Percentiles rank a stretch among this genome's conserved stretches.
phyloP scores from a whole-genome alignment of 2,329 filamentous ascomycete genomes.

The Neopestalotiopsis clavispora region DNA sequence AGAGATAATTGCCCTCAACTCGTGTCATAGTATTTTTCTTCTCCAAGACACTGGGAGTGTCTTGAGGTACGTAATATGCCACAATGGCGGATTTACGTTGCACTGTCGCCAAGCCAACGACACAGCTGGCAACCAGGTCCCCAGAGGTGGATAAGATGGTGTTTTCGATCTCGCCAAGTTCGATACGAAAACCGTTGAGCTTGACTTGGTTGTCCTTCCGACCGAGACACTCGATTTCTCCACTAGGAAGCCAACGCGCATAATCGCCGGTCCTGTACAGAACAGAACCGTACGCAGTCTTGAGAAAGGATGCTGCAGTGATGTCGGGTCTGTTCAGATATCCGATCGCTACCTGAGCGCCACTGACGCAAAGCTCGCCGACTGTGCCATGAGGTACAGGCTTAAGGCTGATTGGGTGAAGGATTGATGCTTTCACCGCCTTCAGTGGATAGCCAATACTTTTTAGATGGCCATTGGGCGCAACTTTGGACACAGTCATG shows the following conservation, averaged over 20 bases:
- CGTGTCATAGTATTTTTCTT: neutral
- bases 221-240: slow-evolving; percentile 39
- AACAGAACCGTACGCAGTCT: slow-evolving; percentile 25
- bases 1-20: neutral
- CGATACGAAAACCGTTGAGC: slow-evolving; percentile 51
- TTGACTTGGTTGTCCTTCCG: slow-evolving; percentile 54
- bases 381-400: slow-evolving; percentile 37
- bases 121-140: slow-evolving; percentile 41
- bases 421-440: slow-evolving; percentile 40
- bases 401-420: slow-evolving; percentile 41
- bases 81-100: slow-evolving; percentile 48
- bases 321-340: slow-evolving; percentile 38
- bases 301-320: slow-evolving; percentile 40
- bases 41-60: neutral
- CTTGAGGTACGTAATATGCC: slow-evolving; percentile 16
- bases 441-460: slow-evolving; percentile 17
- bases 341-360: slow-evolving; percentile 37
- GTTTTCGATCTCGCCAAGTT: slow-evolving; percentile 49
- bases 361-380: slow-evolving; percentile 44
- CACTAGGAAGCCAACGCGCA: slow-evolving; percentile 31
- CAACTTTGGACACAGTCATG: slow-evolving; percentile 21
- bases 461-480: slow-evolving; percentile 18
- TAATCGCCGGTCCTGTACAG: slow-evolving; percentile 42
- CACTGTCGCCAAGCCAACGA: slow-evolving; percentile 47
- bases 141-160: slow-evolving; percentile 28